A percentile compares a stretch with the other conserved stretches of the same genome.
Evolutionary conservation across 2,329 filamentous ascomycete genomes (phyloP).

Genomic region (Botrytis byssoidea): DNA sequence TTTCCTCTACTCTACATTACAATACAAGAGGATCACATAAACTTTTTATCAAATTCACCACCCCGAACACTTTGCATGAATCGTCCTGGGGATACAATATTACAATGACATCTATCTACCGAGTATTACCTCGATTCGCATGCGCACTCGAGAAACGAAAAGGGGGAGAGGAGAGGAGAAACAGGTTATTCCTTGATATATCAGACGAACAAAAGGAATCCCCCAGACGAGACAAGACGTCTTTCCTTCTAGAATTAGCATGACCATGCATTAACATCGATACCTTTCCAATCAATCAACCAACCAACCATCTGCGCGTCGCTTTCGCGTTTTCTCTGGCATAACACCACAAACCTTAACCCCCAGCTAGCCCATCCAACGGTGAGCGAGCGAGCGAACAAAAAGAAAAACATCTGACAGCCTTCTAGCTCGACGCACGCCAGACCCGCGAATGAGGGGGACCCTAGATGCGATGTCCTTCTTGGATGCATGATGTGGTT

Average conservation of each 20-base stretch:
- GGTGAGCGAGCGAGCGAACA: background rate
- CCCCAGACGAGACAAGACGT: background rate
- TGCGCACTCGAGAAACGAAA: background rate
- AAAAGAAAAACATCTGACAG: conserved; percentile 1
- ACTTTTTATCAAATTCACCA: background rate
- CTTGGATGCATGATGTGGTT: background rate
- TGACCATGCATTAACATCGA: background rate
- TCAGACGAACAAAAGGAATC: background rate
- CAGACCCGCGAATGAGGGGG: background rate
- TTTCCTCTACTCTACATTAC: background rate
- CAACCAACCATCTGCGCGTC: background rate
- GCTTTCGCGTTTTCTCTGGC: background rate
- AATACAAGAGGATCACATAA: background rate
- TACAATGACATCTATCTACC: background rate
- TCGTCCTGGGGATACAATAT: background rate
- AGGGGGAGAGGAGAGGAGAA: background rate
- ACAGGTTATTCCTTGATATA: conserved; percentile 12
- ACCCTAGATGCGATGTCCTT: background rate
- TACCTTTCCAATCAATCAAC: background rate
- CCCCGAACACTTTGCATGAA: background rate
- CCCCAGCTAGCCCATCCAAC: background rate
- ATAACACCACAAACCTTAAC: background rate
- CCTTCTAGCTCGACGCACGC: conserved; percentile 1
- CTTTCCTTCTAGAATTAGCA: background rate
- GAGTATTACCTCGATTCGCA: background rate